A percentile compares a stretch with the other conserved stretches of the same genome.
phyloP scores from a whole-genome alignment of 495 filamentous ascomycete genomes.

The Parmelia sp. region DNA sequence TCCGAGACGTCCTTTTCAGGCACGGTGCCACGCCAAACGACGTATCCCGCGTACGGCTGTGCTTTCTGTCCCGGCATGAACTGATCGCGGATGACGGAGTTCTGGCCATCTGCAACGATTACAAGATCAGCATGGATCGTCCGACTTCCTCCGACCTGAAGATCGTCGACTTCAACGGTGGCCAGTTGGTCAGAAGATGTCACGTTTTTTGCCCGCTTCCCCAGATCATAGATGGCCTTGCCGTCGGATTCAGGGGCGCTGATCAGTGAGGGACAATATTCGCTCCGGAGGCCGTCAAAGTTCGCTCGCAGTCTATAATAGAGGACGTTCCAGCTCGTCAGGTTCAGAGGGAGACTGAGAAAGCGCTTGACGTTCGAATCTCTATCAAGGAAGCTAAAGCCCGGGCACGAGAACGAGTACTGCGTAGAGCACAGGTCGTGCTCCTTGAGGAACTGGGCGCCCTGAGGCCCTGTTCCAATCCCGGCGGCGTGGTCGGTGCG shows the following conservation, averaged over 20 bases:
- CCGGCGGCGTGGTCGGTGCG: too few species aligned
- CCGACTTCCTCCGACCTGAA: not conserved
- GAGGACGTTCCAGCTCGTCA: too few species aligned
- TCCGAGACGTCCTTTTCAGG: slow-evolving; percentile 35
- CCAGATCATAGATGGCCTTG: slow-evolving; percentile 9
- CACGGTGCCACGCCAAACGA: slow-evolving; percentile 47
- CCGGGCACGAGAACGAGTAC: too few species aligned
- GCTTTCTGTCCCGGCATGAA: slow-evolving; percentile 15
- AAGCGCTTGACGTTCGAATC: too few species aligned
- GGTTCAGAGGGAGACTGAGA: too few species aligned
- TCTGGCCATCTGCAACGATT: slow-evolving; percentile 28
- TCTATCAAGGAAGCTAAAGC: too few species aligned
- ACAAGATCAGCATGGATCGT: slow-evolving; percentile 24
- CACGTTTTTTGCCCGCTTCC: slow-evolving; percentile 18
- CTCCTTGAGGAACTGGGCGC: too few species aligned
- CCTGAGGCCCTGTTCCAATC: too few species aligned
- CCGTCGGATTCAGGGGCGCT: not conserved
- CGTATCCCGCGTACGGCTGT: slow-evolving; percentile 38
- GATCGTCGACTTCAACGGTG: not conserved
- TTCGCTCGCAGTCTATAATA: too few species aligned
- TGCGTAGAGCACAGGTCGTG: too few species aligned
- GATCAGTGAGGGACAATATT: too few species aligned
- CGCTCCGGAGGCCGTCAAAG: too few species aligned
- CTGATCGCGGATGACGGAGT: slow-evolving; percentile 22
- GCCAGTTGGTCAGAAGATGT: slow-evolving; percentile 1